Base-by-base conservation (phyloP, 331 rosid genomes). In the Dryas integrifolia region DNA sequence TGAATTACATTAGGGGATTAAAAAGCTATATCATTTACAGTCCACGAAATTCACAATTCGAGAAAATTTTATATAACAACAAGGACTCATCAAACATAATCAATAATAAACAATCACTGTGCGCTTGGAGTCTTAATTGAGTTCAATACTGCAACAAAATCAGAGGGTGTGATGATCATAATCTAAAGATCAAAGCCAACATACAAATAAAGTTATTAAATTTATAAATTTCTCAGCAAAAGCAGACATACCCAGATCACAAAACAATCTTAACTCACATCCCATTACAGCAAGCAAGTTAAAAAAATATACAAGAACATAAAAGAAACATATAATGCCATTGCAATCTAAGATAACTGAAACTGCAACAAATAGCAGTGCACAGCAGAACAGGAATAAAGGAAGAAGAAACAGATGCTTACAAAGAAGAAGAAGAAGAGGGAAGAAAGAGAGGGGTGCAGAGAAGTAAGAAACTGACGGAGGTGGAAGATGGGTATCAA, bases 381-480 rank as follows among this genome's bases (percentile, higher is more conserved):
- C 26, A 59, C 58, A 65, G 64, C 49, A 18, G n/a, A 44, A 69
- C 15, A 43, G 50, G 4, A 72, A 72, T 3, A 71, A 72, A 51
- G 48, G 65, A 24, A 72, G 5, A 65, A 67, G 41, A 68, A 38
- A 45, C 79, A 78, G 83, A 80, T 80, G 78, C 91, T 88, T 82
- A 91, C 98, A 71, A 61, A 74, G 74, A 61, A 11, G 67, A 35
- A 56, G 40, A 44, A 75, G 62, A 69, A 21, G 38, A 7, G 47
- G 40, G 14, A 4, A 26, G 49, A 62, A 59, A 72, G 58, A 72
- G 79, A 41, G 68, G 45, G 60, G 72, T 69, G 62, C 86, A 84
- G 83, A 81, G 81, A 73, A 68, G 83, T 24, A 76, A 76, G 85
- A 79, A 72, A 72, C 83, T 74, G 96, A 75, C 47, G 83, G 85